phyloP scores from a whole-genome alignment of 2,329 filamentous ascomycete genomes.

The Sclerotinia nivalis region DNA sequence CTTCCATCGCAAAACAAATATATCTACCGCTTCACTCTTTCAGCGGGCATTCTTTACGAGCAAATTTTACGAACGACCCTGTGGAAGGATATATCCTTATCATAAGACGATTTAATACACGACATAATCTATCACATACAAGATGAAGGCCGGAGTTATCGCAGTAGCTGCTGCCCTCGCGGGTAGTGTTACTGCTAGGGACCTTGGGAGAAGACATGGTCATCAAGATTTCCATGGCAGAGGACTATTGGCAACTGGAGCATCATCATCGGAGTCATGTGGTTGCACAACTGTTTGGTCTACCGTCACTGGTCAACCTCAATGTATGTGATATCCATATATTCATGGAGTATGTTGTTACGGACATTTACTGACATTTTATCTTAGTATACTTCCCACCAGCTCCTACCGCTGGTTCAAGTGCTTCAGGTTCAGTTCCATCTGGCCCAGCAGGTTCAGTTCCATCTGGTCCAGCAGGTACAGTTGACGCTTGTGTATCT shows the following conservation, averaged over 20 bases:
- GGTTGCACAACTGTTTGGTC: conserved; percentile 74
- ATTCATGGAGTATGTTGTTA: background rate
- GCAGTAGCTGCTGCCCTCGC: conserved; percentile 62
- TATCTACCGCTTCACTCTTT: conserved; percentile 79
- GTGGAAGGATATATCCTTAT: conserved; percentile 6
- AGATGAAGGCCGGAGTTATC: conserved; percentile 73
- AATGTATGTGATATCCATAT: conserved; percentile 50
- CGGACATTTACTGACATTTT: background rate
- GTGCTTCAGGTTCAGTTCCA: background rate
- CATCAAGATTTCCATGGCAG: conserved; percentile 61
- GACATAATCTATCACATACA: conserved; percentile 43
- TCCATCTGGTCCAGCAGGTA: background rate
- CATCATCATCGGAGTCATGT: conserved; percentile 51
- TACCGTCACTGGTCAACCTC: conserved; percentile 67
- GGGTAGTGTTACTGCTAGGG: conserved; percentile 55
- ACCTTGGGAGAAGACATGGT: conserved; percentile 54
- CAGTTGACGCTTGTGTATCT: no score
- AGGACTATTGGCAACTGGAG: conserved; percentile 33
- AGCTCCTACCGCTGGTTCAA: conserved; percentile 31
- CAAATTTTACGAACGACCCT: conserved; percentile 27
- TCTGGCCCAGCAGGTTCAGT: conserved; percentile 9
- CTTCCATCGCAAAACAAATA: conserved; percentile 51
- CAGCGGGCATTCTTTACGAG: conserved; percentile 68
- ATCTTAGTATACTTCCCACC: conserved; percentile 35
- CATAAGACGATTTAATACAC: conserved; percentile 29